Base-by-base conservation (phyloP, 352 stramenopile species). In the Aphanomyces stellatus region DNA sequence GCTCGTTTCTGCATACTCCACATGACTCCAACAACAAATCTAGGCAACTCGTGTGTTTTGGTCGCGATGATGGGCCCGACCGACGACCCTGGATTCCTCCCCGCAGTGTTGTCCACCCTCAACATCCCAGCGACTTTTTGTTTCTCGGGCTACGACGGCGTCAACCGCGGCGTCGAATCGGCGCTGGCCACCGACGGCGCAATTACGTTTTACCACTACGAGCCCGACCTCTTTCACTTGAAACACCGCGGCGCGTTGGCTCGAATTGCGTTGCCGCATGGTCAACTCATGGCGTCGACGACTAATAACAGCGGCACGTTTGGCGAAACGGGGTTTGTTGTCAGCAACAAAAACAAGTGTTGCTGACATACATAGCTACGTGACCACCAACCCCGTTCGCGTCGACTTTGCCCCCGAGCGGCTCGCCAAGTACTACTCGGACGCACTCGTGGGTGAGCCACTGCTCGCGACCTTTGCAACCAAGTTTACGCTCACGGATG, bases 81-180 rank as follows among this genome's bases (percentile, higher is more conserved):
- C 7, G 81, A 73, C 37, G 78, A 87, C 27, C 66, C 65, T 3
- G 78, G 73, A 0, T 88, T 79, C 24, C 70, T 85, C 31, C 77
- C 80, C 37, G 71, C 78, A 0, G 65, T 77, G 15, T 41, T 87
- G 19, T 62, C 69, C 17, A 88, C 86, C 71, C 33, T 78, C 13
- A 62, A 69, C 7, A 76, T 88, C 8, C 79, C 79, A 4, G 75
- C 80, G 0, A 87, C 86, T 70, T 87, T 88, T 41, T 88, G 78
- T 65, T 88, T 87, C 51, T 48, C 83, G 24, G 77, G 77, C 0
- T 81, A 82, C 40, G 69, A 61, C 7, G 74, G 53, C 8, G 60
- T 79, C 4, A 30, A 70, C 7, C 11, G 30, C 41, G 85, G 77
- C 40, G 76, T 71, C 3, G 46, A 75, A 6, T 69, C 76, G 0